These are phyloP conservation scores for Spencermartinsiella europaea DNA, from an alignment of 805 yeast genomes.

Conservation along the genomic window DNA sequence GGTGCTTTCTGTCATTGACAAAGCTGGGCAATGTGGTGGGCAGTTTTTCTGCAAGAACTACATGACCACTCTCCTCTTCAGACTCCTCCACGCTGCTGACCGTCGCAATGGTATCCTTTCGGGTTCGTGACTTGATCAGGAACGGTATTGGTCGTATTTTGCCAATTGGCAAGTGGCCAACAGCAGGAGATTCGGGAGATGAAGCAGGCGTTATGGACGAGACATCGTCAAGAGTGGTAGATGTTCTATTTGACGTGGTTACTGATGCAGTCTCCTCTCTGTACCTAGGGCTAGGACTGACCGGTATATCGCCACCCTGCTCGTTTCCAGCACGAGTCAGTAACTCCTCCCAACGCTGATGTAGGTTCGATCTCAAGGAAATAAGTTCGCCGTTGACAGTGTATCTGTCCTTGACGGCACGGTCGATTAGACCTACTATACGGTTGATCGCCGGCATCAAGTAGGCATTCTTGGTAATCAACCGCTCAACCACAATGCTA, in stretches of 20 bases:
- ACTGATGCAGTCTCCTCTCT: background rate
- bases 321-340: background rate
- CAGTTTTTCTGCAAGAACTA: background rate
- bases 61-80: background rate
- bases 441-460: slow-evolving; percentile 13
- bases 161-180: background rate
- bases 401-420: slow-evolving; percentile 17
- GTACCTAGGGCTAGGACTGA: background rate
- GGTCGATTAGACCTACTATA: slow-evolving; percentile 17
- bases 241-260: background rate
- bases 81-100: background rate
- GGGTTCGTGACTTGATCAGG: background rate
- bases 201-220: background rate
- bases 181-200: background rate
- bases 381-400: slow-evolving; percentile 13
- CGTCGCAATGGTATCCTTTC: background rate
- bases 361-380: slow-evolving; percentile 12
- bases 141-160: background rate
- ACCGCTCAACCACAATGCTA: slow-evolving; percentile 9
- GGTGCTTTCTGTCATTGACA: background rate
- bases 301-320: background rate
- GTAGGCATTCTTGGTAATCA: slow-evolving; percentile 13
- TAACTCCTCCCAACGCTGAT: slow-evolving; percentile 12
- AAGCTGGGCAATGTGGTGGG: background rate
- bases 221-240: background rate